A percentile compares a stretch with the other conserved stretches of the same genome.
Evolutionary conservation across 1,284 basidiomycete species (phyloP).

Genomic region (Sporisorium exsertum): DNA sequence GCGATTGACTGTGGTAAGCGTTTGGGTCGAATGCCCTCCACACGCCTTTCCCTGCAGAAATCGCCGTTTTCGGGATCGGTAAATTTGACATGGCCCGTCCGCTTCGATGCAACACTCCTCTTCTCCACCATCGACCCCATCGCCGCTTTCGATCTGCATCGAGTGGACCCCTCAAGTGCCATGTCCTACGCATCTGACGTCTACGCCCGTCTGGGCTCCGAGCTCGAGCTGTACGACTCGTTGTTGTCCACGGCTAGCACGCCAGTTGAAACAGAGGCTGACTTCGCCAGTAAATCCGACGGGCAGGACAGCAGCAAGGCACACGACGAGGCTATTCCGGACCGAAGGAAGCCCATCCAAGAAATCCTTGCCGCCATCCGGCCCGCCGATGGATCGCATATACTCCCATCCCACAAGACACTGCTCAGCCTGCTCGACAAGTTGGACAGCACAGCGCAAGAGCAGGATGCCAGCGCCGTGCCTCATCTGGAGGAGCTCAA

Average conservation of each 20-base stretch:
- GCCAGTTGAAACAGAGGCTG: constrained; percentile 15
- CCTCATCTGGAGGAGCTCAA: constrained; percentile 36
- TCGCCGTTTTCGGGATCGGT: background rate
- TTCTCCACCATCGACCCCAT: background rate
- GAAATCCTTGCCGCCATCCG: constrained; percentile 32
- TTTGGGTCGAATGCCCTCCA: background rate
- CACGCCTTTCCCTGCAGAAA: background rate
- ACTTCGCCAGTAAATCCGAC: constrained; percentile 3
- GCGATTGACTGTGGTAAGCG: too few relatives aligned
- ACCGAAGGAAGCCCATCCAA: constrained; percentile 33
- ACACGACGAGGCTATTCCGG: constrained; percentile 12
- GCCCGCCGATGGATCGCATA: constrained; percentile 22
- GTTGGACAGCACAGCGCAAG: constrained; percentile 22
- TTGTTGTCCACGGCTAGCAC: constrained; percentile 38
- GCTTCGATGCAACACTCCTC: background rate
- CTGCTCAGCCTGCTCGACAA: constrained; percentile 41
- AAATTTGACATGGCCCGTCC: constrained; percentile 14
- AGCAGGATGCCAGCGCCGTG: constrained; percentile 1
- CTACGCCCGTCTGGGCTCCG: constrained; percentile 34
- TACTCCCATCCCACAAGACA: constrained; percentile 33
- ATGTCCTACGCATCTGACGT: constrained; percentile 50
- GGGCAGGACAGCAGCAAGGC: constrained; percentile 4
- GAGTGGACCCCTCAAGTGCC: background rate
- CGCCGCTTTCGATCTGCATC: background rate
- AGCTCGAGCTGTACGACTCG: constrained; percentile 51